phyloP scores from a whole-genome alignment of 192 early-diverging fungal species.

The Coemansia sp. region DNA sequence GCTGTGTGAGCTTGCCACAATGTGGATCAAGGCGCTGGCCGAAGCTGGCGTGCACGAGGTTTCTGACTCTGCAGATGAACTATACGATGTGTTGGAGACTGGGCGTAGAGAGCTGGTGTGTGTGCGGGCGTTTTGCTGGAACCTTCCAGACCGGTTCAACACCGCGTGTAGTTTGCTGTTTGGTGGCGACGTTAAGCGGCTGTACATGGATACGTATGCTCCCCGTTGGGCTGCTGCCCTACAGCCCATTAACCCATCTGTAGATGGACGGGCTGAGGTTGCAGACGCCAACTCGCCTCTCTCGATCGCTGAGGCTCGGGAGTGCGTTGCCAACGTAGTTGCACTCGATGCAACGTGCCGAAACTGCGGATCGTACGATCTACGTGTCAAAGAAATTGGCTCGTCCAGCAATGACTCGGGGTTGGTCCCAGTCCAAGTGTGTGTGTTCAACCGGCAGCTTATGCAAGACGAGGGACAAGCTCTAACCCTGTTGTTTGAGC shows the following conservation, averaged over 20 bases:
- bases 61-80: constrained; percentile 13
- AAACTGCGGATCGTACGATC: constrained; percentile 26
- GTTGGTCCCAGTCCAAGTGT: constrained; percentile 7
- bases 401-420: not conserved
- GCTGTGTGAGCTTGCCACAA: constrained; percentile 17
- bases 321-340: constrained; percentile 17
- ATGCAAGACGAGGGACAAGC: constrained; percentile 17
- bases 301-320: constrained; percentile 20
- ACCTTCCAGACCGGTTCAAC: constrained; percentile 42
- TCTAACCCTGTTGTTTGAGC: constrained; percentile 28
- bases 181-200: constrained; percentile 27
- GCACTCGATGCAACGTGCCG: constrained; percentile 11
- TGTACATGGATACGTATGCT: constrained; percentile 23
- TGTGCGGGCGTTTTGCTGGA: constrained; percentile 8
- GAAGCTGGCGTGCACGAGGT: constrained; percentile 34
- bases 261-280: not conserved
- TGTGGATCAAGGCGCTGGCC: constrained; percentile 31
- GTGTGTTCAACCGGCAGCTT: constrained; percentile 23
- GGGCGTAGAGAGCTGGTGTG: constrained; percentile 27
- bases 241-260: not conserved
- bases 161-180: constrained; percentile 42
- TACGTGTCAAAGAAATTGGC: constrained; percentile 15
- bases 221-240: constrained; percentile 31
- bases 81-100: constrained; percentile 9
- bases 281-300: not conserved